Conservation (phyloP, 371 early-diverging fungal species). For the Actinomortierella ambigua region DNA sequence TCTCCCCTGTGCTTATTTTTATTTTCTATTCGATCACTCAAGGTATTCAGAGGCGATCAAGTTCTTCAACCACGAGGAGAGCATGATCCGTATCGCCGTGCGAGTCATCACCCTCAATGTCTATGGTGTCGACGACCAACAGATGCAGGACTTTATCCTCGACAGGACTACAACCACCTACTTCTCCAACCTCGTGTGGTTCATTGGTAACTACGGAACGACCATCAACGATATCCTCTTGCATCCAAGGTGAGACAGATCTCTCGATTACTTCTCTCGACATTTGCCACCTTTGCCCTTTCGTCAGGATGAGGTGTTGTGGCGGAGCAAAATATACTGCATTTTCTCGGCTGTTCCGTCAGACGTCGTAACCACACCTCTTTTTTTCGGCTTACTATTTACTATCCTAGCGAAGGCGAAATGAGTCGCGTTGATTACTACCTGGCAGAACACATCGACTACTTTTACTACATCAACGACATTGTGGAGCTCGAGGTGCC, state of each 20-base stretch:
- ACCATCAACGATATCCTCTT: constrained; percentile 44
- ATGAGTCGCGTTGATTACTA: constrained; percentile 49
- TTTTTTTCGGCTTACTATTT: neutral
- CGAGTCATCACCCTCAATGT: constrained; percentile 62
- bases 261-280: too few species aligned
- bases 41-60: constrained; percentile 57
- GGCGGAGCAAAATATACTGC: neutral
- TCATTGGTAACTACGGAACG: constrained; percentile 45
- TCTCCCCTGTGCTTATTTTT: neutral
- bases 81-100: constrained; percentile 65
- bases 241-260: constrained; percentile 26
- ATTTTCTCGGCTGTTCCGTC: neutral
- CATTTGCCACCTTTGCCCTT: too few species aligned
- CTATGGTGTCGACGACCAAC: constrained; percentile 42
- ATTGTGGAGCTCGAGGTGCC: constrained; percentile 52
- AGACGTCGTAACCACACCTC: too few species aligned
- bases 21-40: neutral
- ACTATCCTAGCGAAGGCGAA: constrained; percentile 23
- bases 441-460: constrained; percentile 61
- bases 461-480: constrained; percentile 61
- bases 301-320: constrained; percentile 2
- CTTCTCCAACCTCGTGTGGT: constrained; percentile 49
- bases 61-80: constrained; percentile 61
- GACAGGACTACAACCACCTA: constrained; percentile 46
- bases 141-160: constrained; percentile 46